Conservation (phyloP, 345 rosid species). For the Syzygium grande region DNA sequence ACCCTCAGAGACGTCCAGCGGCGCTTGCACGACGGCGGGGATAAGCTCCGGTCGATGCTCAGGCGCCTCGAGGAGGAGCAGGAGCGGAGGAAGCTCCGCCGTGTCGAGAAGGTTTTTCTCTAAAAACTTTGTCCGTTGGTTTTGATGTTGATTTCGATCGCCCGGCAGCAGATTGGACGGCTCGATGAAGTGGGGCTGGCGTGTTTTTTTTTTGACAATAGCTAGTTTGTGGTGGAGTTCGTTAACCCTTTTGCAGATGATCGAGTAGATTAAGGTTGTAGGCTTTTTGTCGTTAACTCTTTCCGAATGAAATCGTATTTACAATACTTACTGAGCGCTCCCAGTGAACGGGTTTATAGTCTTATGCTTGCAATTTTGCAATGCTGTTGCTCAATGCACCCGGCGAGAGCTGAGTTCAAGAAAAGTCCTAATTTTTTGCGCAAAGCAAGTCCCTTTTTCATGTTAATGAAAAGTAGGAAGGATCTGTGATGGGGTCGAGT, state of each 20-base stretch:
- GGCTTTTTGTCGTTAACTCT: not conserved
- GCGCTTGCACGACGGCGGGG: constrained; percentile 40
- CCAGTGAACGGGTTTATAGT: not conserved
- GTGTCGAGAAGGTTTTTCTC: constrained; percentile 14
- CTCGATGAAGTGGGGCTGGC: not conserved
- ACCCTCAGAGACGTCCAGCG: not conserved
- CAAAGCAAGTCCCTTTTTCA: not conserved
- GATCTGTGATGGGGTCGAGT: not conserved
- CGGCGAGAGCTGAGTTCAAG: not conserved
- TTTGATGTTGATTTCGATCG: not conserved
- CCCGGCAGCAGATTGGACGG: not conserved
- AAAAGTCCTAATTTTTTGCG: not conserved
- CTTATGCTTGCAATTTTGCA: not conserved
- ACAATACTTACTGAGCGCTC: not conserved
- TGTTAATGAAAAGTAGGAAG: not conserved
- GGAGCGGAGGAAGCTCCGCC: constrained; percentile 22
- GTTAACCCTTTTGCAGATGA: not conserved
- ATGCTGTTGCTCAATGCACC: not conserved
- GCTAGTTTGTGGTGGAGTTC: not conserved
- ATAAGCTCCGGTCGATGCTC: constrained; percentile 24
- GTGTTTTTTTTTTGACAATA: not conserved
- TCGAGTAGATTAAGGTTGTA: not conserved
- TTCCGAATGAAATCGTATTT: not conserved
- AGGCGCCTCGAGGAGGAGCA: constrained; percentile 37
- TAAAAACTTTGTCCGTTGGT: not conserved